These are phyloP conservation scores for Cymbidium sinense DNA, from an alignment of 106 monocot species.

Conservation along the genomic window DNA sequence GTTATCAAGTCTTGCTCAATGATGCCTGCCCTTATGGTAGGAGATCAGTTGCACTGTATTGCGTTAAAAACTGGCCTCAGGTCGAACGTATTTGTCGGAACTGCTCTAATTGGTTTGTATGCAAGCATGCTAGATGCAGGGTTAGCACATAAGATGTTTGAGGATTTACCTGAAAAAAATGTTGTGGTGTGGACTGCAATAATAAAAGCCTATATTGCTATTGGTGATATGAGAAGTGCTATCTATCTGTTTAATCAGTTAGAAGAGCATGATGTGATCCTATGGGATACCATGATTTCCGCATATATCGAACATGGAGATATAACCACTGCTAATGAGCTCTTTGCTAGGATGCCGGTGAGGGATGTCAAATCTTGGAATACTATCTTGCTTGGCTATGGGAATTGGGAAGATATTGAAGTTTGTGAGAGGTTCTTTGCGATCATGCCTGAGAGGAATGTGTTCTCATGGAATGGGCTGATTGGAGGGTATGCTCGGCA, in stretches of 20 bases:
- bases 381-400: conserved; percentile 46
- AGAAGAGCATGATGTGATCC: conserved; percentile 26
- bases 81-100: conserved; percentile 33
- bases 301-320: conserved; percentile 36
- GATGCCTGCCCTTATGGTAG: conserved; percentile 4
- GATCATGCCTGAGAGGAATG: conserved; percentile 51
- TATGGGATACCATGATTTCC: conserved; percentile 53
- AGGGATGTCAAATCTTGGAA: conserved; percentile 54
- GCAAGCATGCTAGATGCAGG: conserved; percentile 6
- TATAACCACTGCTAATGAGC: conserved; percentile 21
- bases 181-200: conserved; percentile 43
- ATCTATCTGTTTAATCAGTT: conserved; percentile 26
- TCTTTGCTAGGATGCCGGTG: conserved; percentile 48
- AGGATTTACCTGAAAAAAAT: conserved; percentile 38
- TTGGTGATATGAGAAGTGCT: conserved; percentile 30
- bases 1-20: conserved; percentile 40
- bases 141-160: conserved; percentile 35
- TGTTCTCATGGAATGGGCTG: conserved; percentile 62
- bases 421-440: conserved; percentile 34
- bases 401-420: conserved; percentile 22
- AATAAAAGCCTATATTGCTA: conserved; percentile 22
- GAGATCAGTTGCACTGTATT: conserved; percentile 35
- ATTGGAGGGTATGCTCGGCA: conserved; percentile 32
- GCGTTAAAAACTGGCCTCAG: conserved; percentile 36
- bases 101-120: conserved; percentile 48